A percentile compares a stretch with the other conserved stretches of the same genome.
These are phyloP conservation scores for Phaffia australis DNA, from an alignment of 768 basidiomycete genomes.

Conservation along the genomic window DNA sequence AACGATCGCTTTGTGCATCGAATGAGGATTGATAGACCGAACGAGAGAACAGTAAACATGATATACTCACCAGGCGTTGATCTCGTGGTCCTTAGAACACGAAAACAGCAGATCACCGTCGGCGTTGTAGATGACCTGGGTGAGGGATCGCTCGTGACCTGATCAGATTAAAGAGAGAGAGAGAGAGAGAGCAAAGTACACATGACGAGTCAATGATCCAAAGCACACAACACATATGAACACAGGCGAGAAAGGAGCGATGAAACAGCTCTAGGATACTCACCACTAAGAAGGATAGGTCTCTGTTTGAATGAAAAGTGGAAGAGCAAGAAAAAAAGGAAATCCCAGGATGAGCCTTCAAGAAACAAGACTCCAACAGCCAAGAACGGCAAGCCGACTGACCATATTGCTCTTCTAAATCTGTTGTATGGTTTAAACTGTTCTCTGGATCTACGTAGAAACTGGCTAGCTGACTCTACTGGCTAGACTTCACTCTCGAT, in stretches of 20 bases:
- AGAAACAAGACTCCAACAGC: no score
- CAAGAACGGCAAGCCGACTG: no score
- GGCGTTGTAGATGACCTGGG: constrained; percentile 92
- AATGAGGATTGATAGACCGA: not conserved
- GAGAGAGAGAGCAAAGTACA: not conserved
- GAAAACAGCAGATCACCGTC: constrained; percentile 95
- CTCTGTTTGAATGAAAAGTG: not conserved
- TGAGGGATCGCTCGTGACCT: constrained; percentile 96
- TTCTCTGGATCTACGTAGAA: no score
- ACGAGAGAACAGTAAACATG: not conserved
- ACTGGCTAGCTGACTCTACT: no score
- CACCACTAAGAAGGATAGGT: constrained; percentile 24
- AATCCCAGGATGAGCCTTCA: not conserved
- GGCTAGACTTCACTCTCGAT: no score
- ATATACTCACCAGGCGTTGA: constrained; percentile 76
- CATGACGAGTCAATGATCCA: not conserved
- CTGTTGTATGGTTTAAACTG: no score
- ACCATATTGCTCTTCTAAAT: no score
- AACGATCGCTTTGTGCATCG: not conserved
- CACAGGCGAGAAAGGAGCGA: no score
- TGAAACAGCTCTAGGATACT: not conserved
- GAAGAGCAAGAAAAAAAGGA: not conserved
- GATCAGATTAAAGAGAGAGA: not conserved
- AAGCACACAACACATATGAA: no score
- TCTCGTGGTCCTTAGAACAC: constrained; percentile 85